phyloP scores from a whole-genome alignment of 345 rosid species.

The Lumnitzera littorea region DNA sequence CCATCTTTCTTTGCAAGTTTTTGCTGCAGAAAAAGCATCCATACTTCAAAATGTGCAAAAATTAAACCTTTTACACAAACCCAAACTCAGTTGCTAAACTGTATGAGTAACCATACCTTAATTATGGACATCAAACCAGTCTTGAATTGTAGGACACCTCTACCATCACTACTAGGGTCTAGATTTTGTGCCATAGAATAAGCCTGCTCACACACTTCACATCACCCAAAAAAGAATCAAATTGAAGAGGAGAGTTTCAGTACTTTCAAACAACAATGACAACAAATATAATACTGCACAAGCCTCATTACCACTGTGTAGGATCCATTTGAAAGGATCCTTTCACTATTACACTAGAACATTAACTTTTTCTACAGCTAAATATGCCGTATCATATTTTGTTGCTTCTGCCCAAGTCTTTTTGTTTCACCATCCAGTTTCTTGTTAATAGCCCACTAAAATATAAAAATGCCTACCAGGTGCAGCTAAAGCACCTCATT shows the following conservation, averaged over 20 bases:
- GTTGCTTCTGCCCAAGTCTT: too few species aligned
- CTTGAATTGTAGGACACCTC: conserved; percentile 99
- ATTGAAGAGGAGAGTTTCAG: background rate
- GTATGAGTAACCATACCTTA: conserved; percentile 41
- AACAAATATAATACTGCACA: too few species aligned
- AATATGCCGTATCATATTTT: too few species aligned
- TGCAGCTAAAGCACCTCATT: too few species aligned
- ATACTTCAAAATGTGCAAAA: background rate
- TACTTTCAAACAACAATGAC: too few species aligned
- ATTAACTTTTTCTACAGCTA: too few species aligned
- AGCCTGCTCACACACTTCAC: conserved; percentile 95
- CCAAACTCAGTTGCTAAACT: background rate
- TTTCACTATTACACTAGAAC: too few species aligned
- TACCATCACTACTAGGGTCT: conserved; percentile 92
- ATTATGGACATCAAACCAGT: conserved; percentile 95
- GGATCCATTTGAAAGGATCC: too few species aligned
- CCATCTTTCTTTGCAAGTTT: conserved; percentile 88
- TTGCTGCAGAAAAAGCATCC: conserved; percentile 56
- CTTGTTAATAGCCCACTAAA: too few species aligned
- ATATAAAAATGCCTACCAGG: too few species aligned
- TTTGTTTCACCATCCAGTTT: too few species aligned
- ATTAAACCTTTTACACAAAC: background rate
- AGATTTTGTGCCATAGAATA: conserved; percentile 87
- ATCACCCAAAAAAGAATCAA: background rate
- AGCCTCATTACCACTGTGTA: too few species aligned